A percentile compares a stretch with the other conserved stretches of the same genome.
Evolutionary conservation across 108 stramenopile genomes (phyloP).

Genomic region (Skeletonema grethae): DNA sequence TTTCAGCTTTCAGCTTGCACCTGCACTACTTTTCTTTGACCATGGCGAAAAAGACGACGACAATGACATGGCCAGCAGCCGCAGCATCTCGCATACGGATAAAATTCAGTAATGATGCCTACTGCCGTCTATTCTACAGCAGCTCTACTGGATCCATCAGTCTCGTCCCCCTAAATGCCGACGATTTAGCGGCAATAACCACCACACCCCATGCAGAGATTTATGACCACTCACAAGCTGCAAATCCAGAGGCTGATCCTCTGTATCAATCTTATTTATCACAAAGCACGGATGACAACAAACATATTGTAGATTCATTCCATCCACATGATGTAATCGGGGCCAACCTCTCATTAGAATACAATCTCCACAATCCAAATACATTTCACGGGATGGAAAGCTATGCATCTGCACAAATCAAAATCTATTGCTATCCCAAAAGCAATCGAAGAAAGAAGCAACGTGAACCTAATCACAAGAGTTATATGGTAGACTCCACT

Average conservation of each 20-base stretch:
- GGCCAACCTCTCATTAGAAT: conserved; percentile 36
- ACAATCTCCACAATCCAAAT: conserved; percentile 23
- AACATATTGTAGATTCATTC: conserved; percentile 14
- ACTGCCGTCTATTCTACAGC: conserved; percentile 28
- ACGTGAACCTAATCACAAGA: conserved; percentile 45
- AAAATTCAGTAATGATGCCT: conserved; percentile 3
- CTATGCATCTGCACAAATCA: conserved; percentile 52
- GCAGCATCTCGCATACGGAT: conserved; percentile 19
- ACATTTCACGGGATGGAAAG: conserved; percentile 19
- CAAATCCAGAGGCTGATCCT: conserved; percentile 7
- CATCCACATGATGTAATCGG: conserved; percentile 38
- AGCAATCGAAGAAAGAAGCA: conserved; percentile 7
- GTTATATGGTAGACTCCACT: conserved; percentile 49
- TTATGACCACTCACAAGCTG: conserved; percentile 3
- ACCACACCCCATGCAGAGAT: neutral
- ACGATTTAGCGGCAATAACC: neutral
- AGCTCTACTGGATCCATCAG: conserved; percentile 8
- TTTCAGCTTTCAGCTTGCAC: too few relatives aligned
- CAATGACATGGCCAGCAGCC: conserved; percentile 16
- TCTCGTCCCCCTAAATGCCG: conserved; percentile 17
- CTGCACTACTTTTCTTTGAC: neutral
- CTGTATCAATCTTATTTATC: conserved; percentile 24
- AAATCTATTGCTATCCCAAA: conserved; percentile 66
- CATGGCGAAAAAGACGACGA: neutral
- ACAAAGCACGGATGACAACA: conserved; percentile 3